Conservation (phyloP, 495 filamentous ascomycete genomes). For the Annulohypoxylon stygium region DNA sequence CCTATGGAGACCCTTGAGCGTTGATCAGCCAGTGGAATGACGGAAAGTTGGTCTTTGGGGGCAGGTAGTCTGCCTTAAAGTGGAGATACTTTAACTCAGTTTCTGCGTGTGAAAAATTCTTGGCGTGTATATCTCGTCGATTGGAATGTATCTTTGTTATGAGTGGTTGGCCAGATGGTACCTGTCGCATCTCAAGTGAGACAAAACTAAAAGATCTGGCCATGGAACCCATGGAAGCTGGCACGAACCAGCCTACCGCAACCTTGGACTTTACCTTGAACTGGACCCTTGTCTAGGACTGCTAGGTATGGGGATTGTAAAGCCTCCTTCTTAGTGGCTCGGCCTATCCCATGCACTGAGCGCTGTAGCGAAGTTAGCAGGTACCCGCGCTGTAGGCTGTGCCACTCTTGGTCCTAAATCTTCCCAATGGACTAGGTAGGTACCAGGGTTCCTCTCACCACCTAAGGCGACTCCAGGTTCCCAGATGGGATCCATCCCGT, state of each 20-base stretch:
- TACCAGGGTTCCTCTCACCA: background rate
- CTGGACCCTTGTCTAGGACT: slow-evolving; percentile 28
- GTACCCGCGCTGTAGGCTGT: slow-evolving; percentile 29
- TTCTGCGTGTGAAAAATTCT: slow-evolving; percentile 28
- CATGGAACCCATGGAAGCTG: slow-evolving; percentile 22
- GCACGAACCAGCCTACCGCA: slow-evolving; percentile 25
- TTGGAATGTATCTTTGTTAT: slow-evolving; percentile 28
- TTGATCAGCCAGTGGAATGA: slow-evolving; percentile 28
- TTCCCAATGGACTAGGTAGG: background rate
- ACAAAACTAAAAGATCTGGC: slow-evolving; percentile 35
- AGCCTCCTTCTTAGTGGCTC: slow-evolving; percentile 36
- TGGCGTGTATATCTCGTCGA: slow-evolving; percentile 11
- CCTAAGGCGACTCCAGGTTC: background rate
- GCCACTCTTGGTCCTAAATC: slow-evolving; percentile 15
- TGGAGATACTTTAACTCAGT: slow-evolving; percentile 15
- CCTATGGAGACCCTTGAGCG: background rate
- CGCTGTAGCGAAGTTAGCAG: slow-evolving; percentile 7
- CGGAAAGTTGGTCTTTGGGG: slow-evolving; percentile 18
- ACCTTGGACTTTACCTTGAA: slow-evolving; percentile 13
- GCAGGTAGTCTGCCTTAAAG: slow-evolving; percentile 35
- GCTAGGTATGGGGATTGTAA: slow-evolving; percentile 24
- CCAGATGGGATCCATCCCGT: too few species aligned
- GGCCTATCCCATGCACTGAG: background rate
- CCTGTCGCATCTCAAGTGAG: slow-evolving; percentile 29
- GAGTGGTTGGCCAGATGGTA: slow-evolving; percentile 13